These are phyloP conservation scores for Cryomyces minteri DNA, from an alignment of 495 filamentous ascomycete species.

Conservation along the genomic window DNA sequence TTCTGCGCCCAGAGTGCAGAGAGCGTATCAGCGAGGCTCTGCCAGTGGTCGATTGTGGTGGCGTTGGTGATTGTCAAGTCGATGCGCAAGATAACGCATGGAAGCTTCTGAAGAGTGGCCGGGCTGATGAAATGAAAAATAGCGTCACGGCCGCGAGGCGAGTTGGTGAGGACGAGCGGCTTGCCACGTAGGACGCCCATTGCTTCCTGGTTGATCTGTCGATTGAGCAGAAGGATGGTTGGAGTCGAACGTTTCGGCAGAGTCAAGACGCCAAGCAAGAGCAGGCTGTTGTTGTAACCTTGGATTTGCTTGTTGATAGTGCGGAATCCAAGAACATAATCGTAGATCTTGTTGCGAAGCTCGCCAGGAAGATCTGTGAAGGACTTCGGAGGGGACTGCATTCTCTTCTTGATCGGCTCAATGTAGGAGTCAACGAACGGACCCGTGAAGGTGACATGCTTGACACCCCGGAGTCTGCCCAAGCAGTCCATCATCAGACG, in stretches of 20 bases:
- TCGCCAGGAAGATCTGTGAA: constrained; percentile 7
- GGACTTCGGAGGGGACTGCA: constrained; percentile 4
- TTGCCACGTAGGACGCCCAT: not conserved
- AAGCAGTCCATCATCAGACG: not conserved
- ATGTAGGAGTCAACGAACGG: not conserved
- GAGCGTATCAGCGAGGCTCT: not conserved
- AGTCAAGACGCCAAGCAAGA: constrained; percentile 15
- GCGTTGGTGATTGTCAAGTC: constrained; percentile 1
- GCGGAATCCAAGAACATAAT: constrained; percentile 1
- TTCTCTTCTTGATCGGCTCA: constrained; percentile 2
- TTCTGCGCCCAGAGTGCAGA: not conserved
- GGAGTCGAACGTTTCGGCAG: constrained; percentile 2
- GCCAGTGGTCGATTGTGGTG: not conserved
- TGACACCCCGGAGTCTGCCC: constrained; percentile 2
- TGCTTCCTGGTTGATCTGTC: constrained; percentile 8
- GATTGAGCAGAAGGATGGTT: constrained; percentile 8
- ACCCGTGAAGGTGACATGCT: constrained; percentile 3
- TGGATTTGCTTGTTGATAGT: constrained; percentile 1
- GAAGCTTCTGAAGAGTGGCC: not conserved
- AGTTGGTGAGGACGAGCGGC: not conserved
- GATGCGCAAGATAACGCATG: constrained; percentile 2
- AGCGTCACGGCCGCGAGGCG: not conserved
- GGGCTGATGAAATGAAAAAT: too few species aligned
- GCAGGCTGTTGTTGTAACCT: not conserved
- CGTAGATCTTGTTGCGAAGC: constrained; percentile 10